Evolutionary conservation across 2,329 filamentous ascomycete species (phyloP).

Genomic region (Colletotrichum filicis): DNA sequence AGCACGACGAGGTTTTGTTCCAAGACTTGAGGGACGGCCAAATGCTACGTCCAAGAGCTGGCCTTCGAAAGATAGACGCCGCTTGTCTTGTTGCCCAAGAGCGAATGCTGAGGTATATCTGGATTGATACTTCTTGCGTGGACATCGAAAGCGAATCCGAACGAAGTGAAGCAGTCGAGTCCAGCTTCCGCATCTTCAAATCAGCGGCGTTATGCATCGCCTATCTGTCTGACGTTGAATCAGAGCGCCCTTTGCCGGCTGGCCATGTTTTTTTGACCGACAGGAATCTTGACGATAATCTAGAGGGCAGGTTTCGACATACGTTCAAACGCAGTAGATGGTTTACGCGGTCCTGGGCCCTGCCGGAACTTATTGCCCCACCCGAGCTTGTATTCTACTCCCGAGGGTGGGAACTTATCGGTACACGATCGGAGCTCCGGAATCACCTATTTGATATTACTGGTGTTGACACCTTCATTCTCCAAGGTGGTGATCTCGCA

Average conservation of each 20-base stretch:
- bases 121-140: background rate
- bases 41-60: background rate
- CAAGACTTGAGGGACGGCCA: background rate
- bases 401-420: background rate
- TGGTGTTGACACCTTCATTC: background rate
- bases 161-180: background rate
- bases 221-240: background rate
- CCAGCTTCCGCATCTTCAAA: background rate
- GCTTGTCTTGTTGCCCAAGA: background rate
- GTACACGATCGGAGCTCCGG: background rate
- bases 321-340: background rate
- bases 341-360: background rate
- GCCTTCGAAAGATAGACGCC: background rate
- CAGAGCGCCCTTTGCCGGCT: background rate
- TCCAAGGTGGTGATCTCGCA: background rate
- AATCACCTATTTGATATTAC: background rate
- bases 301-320: background rate
- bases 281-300: too few relatives aligned
- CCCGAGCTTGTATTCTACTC: background rate
- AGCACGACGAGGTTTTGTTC: background rate
- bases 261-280: background rate
- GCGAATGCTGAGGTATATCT: background rate
- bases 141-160: background rate
- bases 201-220: background rate
- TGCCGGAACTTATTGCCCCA: background rate